Evolutionary conservation across 2,329 filamentous ascomycete species (phyloP).

Genomic region (Fusarium sp.): DNA sequence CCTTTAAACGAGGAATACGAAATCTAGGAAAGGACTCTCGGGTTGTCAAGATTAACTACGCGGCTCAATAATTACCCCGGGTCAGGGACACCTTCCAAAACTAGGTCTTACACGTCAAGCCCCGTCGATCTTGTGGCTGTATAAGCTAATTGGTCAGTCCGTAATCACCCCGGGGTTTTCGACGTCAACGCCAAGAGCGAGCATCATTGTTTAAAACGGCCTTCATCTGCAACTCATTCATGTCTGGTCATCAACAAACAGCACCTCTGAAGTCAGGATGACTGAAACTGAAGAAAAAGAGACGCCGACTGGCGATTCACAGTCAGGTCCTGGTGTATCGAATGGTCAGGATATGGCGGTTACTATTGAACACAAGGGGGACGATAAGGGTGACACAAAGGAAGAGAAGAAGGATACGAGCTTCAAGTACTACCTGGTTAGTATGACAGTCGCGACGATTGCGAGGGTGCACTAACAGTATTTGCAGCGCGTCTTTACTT

Average conservation of each 20-base stretch:
- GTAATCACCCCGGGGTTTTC: conserved; percentile 28
- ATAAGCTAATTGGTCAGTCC: conserved; percentile 27
- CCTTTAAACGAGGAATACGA: conserved; percentile 12
- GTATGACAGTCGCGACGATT: neutral
- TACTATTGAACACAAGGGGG: neutral
- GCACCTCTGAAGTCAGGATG: conserved; percentile 1
- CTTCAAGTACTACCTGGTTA: conserved; percentile 45
- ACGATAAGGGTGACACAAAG: conserved; percentile 1
- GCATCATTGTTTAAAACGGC: neutral
- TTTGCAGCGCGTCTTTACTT: conserved; percentile 52
- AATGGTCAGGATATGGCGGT: conserved; percentile 7
- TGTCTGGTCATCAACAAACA: neutral
- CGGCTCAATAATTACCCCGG: conserved; percentile 18
- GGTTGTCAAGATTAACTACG: conserved; percentile 13
- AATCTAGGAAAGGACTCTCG: neutral
- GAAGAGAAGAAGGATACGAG: conserved; percentile 34
- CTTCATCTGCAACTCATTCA: neutral
- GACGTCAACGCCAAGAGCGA: conserved; percentile 24
- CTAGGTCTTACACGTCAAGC: neutral
- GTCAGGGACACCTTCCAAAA: neutral
- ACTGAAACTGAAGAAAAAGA: conserved; percentile 5
- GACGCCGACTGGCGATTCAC: neutral
- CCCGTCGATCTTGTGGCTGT: conserved; percentile 10
- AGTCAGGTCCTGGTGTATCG: conserved; percentile 2
- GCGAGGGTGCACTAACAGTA: neutral